Conservation (phyloP, 352 stramenopile genomes). For the Pythium rhizo-oryzae region DNA sequence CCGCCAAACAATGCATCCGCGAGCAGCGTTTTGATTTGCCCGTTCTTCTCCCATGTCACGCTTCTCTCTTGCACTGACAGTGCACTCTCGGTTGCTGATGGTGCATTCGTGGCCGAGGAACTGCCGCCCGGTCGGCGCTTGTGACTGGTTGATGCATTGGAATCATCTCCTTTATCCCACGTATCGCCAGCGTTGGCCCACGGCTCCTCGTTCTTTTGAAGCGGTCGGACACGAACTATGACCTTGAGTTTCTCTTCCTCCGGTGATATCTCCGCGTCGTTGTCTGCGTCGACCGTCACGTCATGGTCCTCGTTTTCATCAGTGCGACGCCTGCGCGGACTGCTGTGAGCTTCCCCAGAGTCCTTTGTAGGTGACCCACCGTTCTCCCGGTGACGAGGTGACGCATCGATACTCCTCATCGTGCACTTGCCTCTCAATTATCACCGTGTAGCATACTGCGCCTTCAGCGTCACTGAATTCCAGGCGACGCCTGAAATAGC, state of each 20-base stretch:
- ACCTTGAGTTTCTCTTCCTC: conserved; percentile 67
- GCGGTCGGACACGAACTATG: conserved; percentile 55
- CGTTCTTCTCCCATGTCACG: conserved; percentile 71
- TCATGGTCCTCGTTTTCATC: neutral
- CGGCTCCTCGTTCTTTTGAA: conserved; percentile 51
- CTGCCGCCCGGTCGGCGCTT: neutral
- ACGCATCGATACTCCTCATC: neutral
- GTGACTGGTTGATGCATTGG: neutral
- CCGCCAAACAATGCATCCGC: conserved; percentile 55
- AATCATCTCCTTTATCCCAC: neutral
- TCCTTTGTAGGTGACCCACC: neutral
- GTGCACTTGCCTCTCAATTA: neutral
- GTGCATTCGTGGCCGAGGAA: no score
- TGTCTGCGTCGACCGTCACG: neutral
- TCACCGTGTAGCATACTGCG: neutral
- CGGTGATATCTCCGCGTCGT: conserved; percentile 1
- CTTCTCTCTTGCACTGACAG: conserved; percentile 33
- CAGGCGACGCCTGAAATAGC: conserved; percentile 7
- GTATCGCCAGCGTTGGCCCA: conserved; percentile 27
- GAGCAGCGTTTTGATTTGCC: conserved; percentile 56
- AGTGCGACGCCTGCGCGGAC: neutral
- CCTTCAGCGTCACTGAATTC: neutral
- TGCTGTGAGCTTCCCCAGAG: neutral
- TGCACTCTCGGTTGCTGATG: conserved; percentile 25
- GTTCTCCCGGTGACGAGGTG: neutral